These are phyloP conservation scores for Exophiala spinifera DNA, from an alignment of 2,329 filamentous ascomycete species.

Conservation along the genomic window DNA sequence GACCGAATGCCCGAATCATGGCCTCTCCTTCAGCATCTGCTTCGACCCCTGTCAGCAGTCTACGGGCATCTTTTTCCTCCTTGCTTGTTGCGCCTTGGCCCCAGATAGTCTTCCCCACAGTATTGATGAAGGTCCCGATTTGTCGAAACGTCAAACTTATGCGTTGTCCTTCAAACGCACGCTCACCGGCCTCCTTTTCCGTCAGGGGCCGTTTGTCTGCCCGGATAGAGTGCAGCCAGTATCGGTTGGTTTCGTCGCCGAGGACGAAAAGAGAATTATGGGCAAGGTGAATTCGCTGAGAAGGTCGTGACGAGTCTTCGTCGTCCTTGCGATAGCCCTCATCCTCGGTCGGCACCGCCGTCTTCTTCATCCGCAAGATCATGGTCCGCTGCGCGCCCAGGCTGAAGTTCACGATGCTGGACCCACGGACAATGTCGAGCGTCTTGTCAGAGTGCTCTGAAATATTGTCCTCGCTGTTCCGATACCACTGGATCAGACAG, in stretches of 20 bases:
- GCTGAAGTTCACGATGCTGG: conserved; percentile 87
- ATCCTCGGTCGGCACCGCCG: conserved; percentile 33
- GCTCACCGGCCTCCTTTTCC: conserved; percentile 68
- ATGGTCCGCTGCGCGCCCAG: conserved; percentile 90
- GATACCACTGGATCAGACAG: conserved; percentile 87
- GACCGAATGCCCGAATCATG: conserved; percentile 76
- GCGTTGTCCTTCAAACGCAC: conserved; percentile 69
- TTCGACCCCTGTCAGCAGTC: conserved; percentile 67
- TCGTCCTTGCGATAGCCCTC: conserved; percentile 24
- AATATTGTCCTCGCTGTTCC: conserved; percentile 85
- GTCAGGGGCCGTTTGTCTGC: conserved; percentile 71
- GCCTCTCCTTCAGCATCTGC: conserved; percentile 57
- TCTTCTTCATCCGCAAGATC: conserved; percentile 79
- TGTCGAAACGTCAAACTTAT: conserved; percentile 89
- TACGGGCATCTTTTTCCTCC: conserved; percentile 54
- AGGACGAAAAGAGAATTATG: conserved; percentile 88
- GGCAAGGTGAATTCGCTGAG: conserved; percentile 69
- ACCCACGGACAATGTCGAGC: conserved; percentile 76
- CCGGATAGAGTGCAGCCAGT: conserved; percentile 89
- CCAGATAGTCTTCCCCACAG: conserved; percentile 70
- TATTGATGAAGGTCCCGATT: conserved; percentile 79
- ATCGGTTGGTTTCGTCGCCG: conserved; percentile 74
- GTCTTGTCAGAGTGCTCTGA: conserved; percentile 98
- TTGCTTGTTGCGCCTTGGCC: conserved; percentile 83
- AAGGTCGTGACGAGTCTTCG: conserved; percentile 49